Conservation (phyloP, 2,329 filamentous ascomycete genomes). For the Neocatenulostroma microsporum region DNA sequence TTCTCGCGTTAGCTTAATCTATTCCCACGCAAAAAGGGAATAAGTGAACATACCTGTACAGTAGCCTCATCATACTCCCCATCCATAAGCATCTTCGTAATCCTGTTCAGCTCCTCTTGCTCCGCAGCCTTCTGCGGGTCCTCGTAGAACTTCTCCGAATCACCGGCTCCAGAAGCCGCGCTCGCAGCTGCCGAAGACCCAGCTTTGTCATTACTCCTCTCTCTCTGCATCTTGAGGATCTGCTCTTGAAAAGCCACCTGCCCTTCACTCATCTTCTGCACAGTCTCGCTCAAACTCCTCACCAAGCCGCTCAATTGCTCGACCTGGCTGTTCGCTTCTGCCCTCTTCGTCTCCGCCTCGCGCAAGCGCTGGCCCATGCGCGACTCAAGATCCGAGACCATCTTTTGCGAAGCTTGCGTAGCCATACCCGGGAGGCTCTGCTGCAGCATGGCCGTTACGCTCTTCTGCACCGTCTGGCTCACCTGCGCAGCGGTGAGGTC, state of each 20-base stretch:
- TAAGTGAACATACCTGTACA: conserved; percentile 29
- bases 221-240: conserved; percentile 36
- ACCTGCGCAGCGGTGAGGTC: conserved; percentile 65
- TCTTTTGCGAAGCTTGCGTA: conserved; percentile 53
- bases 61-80: conserved; percentile 44
- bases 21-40: neutral
- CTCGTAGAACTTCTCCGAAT: too few species aligned
- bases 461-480: conserved; percentile 59
- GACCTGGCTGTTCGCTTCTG: conserved; percentile 57
- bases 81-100: conserved; percentile 55
- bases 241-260: conserved; percentile 62
- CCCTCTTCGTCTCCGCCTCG: conserved; percentile 45
- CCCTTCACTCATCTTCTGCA: conserved; percentile 60
- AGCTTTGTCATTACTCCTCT: conserved; percentile 19
- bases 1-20: conserved; percentile 26
- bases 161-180: conserved; percentile 9
- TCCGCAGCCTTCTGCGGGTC: conserved; percentile 39
- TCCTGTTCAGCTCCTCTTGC: conserved; percentile 52
- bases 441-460: conserved; percentile 55
- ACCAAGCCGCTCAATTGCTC: conserved; percentile 63
- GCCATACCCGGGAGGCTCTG: conserved; percentile 28
- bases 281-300: conserved; percentile 57
- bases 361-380: conserved; percentile 46
- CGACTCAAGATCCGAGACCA: conserved; percentile 61
- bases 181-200: too few species aligned